Evolutionary conservation across 176 grass and related monocot species (phyloP), one percentile per base, ranked within the genome.

Genomic region (Chrysopogon serrulatus): DNA sequence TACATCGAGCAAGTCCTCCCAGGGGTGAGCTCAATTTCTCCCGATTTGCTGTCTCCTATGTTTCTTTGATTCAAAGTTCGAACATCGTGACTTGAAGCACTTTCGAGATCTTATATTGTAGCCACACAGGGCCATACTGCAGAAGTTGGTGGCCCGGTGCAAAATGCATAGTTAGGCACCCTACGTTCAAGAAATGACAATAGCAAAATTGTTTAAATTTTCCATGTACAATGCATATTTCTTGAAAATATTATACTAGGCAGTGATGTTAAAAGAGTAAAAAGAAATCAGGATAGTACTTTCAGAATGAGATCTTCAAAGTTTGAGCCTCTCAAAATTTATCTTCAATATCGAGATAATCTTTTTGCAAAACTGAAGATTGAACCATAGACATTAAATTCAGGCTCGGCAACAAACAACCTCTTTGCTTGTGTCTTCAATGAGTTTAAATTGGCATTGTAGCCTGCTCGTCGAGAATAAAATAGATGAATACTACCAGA

Each of bases 1-100:
- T 99, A 96, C 75, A 88, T 99, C 23, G 97, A 99, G 76, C 97
- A 99, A 91, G 90, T 92, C 65, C 93, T 99, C 86, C 87, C 90
- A 65, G 93, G 97, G 97, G 97, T 99, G 77, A 60, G 67, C 48
- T 43, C 26, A 32, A 5, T 80, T 78, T 51, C 37, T 54, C 4
- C 1, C 42, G 14, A 73, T 16, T 32, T 65, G 35, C 19, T 81
- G 27, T 30, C 45, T 63, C 30, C 23, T 49, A 11, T 78, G 9
- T 53, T 14, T 63, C 3, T 53, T 17, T 64, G 12, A 31, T 7
- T 64, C 61, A 17, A 64, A 27, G n/a, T 60, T 60, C 13, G 23
- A 53, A 8, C 49, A 17, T 35, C 4, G 19, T 80, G 0, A 0
- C 44, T 68, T 0, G 24, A 24, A 82, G 32, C 30, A 19, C 16